Evolutionary conservation across 73 alveolate genomes (phyloP).

Genomic region (Durusdinium trenchii): DNA sequence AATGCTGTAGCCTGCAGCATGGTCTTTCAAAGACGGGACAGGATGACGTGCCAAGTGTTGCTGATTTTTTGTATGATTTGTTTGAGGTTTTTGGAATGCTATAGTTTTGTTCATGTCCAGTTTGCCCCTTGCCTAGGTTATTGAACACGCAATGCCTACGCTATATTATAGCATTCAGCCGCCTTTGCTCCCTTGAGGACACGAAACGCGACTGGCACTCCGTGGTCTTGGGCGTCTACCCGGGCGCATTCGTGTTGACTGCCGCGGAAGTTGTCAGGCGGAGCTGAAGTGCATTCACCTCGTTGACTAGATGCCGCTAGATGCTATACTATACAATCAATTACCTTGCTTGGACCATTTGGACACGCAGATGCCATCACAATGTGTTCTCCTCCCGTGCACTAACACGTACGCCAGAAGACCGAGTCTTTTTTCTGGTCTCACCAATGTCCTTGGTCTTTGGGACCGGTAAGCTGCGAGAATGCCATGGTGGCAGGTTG

Average conservation of each 20-base stretch:
- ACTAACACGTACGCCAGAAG: too few species aligned
- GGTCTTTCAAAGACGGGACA: neutral
- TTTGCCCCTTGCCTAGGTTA: neutral
- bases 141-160: neutral
- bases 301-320: too few species aligned
- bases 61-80: neutral
- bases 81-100: neutral
- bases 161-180: neutral
- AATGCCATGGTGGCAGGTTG: too few species aligned
- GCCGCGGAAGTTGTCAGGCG: slow-evolving; percentile 69
- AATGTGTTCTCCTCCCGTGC: too few species aligned
- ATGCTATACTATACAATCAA: too few species aligned
- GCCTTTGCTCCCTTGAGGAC: neutral
- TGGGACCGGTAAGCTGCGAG: too few species aligned
- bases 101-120: neutral
- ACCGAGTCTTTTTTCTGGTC: too few species aligned
- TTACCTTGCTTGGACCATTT: too few species aligned
- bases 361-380: too few species aligned
- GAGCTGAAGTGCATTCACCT: too few species aligned
- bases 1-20: neutral
- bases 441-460: too few species aligned
- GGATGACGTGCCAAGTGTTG: neutral
- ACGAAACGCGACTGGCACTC: slow-evolving; percentile 44
- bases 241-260: slow-evolving; percentile 46
- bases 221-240: slow-evolving; percentile 58